Percentiles rank a stretch among this genome's conserved stretches.
Evolutionary conservation across 805 yeast species (phyloP).

Genomic region (Starmera amethionina): DNA sequence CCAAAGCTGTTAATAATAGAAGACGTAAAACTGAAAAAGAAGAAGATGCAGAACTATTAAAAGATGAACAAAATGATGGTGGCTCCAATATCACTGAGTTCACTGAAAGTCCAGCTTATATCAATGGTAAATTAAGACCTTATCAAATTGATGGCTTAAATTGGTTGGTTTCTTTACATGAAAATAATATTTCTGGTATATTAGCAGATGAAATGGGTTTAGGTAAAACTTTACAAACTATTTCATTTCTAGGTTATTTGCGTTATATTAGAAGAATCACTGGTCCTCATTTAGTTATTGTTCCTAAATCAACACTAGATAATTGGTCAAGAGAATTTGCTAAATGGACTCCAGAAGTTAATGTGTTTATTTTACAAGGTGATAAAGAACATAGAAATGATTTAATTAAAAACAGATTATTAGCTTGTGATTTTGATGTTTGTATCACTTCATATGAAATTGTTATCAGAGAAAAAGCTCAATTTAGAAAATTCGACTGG

Average conservation of each 20-base stretch:
- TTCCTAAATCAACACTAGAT: slow-evolving; percentile 73
- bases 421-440: slow-evolving; percentile 62
- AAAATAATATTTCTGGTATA: slow-evolving; percentile 63
- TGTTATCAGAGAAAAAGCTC: slow-evolving; percentile 61
- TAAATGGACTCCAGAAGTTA: slow-evolving; percentile 74
- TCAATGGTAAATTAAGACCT: slow-evolving; percentile 56
- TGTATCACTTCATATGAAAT: slow-evolving; percentile 62
- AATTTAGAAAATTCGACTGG: slow-evolving; percentile 45
- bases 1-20: slow-evolving; percentile 27
- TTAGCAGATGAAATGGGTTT: slow-evolving; percentile 84
- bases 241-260: slow-evolving; percentile 60
- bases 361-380: slow-evolving; percentile 62
- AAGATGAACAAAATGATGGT: slow-evolving; percentile 37
- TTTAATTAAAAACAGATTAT: slow-evolving; percentile 37
- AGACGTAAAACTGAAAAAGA: slow-evolving; percentile 68
- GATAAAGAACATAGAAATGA: slow-evolving; percentile 45
- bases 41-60: slow-evolving; percentile 67
- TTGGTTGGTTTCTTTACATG: slow-evolving; percentile 64
- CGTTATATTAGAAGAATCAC: slow-evolving; percentile 42
- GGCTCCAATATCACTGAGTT: slow-evolving; percentile 44
- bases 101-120: slow-evolving; percentile 74
- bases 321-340: slow-evolving; percentile 74
- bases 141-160: slow-evolving; percentile 76
- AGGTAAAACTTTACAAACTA: slow-evolving; percentile 75
- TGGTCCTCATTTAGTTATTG: slow-evolving; percentile 70